Percentiles rank a stretch among this genome's conserved stretches.
Evolutionary conservation across 805 yeast species (phyloP).

Genomic region (Nakazawaea sp.): DNA sequence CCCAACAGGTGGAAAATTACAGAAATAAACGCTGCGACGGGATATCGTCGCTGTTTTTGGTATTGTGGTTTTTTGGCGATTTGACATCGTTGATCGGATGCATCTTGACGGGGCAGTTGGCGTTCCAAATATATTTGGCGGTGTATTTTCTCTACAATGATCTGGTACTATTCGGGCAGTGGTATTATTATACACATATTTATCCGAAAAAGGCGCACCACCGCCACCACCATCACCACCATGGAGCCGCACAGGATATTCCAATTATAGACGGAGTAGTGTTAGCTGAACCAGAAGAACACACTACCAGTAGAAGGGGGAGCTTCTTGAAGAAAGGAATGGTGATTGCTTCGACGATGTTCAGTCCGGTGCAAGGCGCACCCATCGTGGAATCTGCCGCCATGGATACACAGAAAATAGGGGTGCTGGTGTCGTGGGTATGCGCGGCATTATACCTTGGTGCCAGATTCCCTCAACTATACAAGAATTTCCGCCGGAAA

Average conservation of each 20-base stretch:
- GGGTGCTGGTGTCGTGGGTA: slow-evolving; percentile 61
- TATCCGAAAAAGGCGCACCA: too few species aligned
- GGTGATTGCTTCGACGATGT: not conserved
- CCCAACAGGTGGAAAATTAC: slow-evolving; percentile 28
- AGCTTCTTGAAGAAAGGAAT: slow-evolving; percentile 2
- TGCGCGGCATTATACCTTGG: slow-evolving; percentile 71
- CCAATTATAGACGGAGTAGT: slow-evolving; percentile 4
- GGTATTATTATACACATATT: slow-evolving; percentile 27
- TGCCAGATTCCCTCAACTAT: slow-evolving; percentile 80
- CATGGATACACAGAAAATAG: slow-evolving; percentile 20
- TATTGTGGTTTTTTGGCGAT: slow-evolving; percentile 28
- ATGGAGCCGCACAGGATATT: not conserved
- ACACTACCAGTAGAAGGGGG: not conserved
- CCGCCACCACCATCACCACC: slow-evolving; percentile 4
- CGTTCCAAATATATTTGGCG: slow-evolving; percentile 74
- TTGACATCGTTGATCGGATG: slow-evolving; percentile 52
- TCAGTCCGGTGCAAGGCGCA: slow-evolving; percentile 4
- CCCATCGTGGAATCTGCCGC: not conserved
- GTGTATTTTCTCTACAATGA: slow-evolving; percentile 72
- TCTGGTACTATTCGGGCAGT: slow-evolving; percentile 60
- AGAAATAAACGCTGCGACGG: slow-evolving; percentile 23
- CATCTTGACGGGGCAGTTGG: slow-evolving; percentile 64
- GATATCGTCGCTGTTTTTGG: slow-evolving; percentile 22
- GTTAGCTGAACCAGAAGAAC: not conserved
- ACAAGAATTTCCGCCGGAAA: slow-evolving; percentile 68